phyloP scores from a whole-genome alignment of 2,329 filamentous ascomycete species.

The Paecilomyces sp. region DNA sequence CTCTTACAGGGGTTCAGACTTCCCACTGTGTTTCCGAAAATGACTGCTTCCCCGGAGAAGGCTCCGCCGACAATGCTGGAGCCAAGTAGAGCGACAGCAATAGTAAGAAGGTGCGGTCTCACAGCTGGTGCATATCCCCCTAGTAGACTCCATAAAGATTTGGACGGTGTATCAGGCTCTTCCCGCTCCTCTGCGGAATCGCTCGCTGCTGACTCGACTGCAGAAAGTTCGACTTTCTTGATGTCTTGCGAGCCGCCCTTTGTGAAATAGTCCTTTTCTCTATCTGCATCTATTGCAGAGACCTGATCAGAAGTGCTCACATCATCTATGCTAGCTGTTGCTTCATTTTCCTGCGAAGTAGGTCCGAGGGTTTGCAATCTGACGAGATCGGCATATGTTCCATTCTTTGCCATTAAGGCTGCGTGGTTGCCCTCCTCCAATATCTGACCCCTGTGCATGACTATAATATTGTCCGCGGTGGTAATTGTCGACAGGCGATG shows the following conservation, averaged over 20 bases:
- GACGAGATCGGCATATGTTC: constrained; percentile 37
- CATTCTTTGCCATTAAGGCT: constrained; percentile 29
- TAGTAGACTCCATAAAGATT: constrained; percentile 20
- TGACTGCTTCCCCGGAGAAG: constrained; percentile 51
- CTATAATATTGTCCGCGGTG: constrained; percentile 38
- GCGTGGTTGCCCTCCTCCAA: constrained; percentile 39
- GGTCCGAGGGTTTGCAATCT: constrained; percentile 38
- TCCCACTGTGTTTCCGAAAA: constrained; percentile 57
- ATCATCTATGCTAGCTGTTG: neutral
- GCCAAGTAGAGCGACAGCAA: constrained; percentile 44
- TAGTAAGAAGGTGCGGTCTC: constrained; percentile 36
- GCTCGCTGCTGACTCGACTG: constrained; percentile 9
- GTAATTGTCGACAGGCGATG: constrained; percentile 39
- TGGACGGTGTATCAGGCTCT: constrained; percentile 17
- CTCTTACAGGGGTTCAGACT: constrained; percentile 49
- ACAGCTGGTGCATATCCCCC: constrained; percentile 21
- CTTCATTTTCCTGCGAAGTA: neutral
- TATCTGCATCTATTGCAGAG: neutral
- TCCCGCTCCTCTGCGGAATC: constrained; percentile 17
- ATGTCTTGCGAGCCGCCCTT: neutral
- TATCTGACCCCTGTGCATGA: constrained; percentile 36
- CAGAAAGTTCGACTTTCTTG: neutral
- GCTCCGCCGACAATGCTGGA: constrained; percentile 50
- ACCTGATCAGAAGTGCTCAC: neutral
- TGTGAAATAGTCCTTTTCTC: neutral